Base-by-base conservation (phyloP, 2,329 filamentous ascomycete genomes). In the Aureobasidium sp. region DNA sequence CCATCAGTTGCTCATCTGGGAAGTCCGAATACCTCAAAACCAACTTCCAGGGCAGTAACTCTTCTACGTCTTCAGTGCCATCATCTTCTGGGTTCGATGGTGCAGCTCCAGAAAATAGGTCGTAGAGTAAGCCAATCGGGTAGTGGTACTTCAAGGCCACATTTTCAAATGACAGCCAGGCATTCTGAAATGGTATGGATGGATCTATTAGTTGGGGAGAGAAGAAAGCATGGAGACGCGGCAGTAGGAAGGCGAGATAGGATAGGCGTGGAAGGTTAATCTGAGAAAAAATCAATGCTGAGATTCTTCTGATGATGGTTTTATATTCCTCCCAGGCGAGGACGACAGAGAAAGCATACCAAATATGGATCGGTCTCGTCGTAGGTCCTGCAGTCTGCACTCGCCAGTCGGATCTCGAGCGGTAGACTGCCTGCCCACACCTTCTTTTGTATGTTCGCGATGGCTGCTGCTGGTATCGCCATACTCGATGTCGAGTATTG, bases 131-230 rank as follows among this genome's bases (percentile, higher is more conserved):
- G 1, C 87, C 87, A 12, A 88, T 71, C 0, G 87, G 87, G 64
- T 88, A 86, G 69, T 90, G 87, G 85, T 86, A 88, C 76, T 88
- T 89, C 66, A 90, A 72, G 2, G 85, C 83, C 17, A 90, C 86
- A 15, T 79, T 81, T 70, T 90, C 84, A 69, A 85, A 87, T 1
- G 83, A 85, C 66, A 90, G 82, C 82, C 84, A 87, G 23, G 82
- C 81, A 47, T 83, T 75, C 63, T 82, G 76, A 8, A 80, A 70
- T 3, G 75, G 75, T 36, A 81, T 76, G 47, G 79, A 74, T 3
- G 84, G 79, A 66, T 86, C 77, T 67, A 88, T 88, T 41, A 88
- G 73, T 29, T 73, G 79, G 15, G 77, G 67, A 1, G 76, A 69
- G 71, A 88, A 90, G 76, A 89, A 89, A 55, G 78, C 75, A 66